Percentiles rank a stretch among this genome's conserved stretches.
phyloP scores from a whole-genome alignment of 768 basidiomycete species.

The Suillus fuscotomentosus region DNA sequence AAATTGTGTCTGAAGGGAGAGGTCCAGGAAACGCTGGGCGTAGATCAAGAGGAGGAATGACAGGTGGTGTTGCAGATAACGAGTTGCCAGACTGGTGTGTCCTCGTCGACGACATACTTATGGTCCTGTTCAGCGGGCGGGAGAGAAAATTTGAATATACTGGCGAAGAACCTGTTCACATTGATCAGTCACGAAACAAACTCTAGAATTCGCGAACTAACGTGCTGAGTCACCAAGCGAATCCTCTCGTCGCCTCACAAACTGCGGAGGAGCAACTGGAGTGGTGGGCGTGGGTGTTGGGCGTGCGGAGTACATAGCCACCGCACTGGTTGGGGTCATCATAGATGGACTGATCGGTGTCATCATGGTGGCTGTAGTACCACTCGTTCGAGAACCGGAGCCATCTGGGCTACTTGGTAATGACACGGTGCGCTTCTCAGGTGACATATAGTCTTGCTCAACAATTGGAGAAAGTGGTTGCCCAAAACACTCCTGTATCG shows the following conservation, averaged over 20 bases:
- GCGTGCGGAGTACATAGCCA: slow-evolving; percentile 15
- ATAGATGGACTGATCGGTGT: slow-evolving; percentile 31
- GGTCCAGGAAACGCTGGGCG: slow-evolving; percentile 49
- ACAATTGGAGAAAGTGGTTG: slow-evolving; percentile 62
- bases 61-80: slow-evolving; percentile 37
- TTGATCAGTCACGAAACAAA: not conserved
- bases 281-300: slow-evolving; percentile 27
- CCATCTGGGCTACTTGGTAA: slow-evolving; percentile 27
- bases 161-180: slow-evolving; percentile 45
- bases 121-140: slow-evolving; percentile 63
- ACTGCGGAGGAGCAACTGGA: slow-evolving; percentile 23
- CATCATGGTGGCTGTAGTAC: slow-evolving; percentile 31
- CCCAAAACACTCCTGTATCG: slow-evolving; percentile 28
- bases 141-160: slow-evolving; percentile 56
- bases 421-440: slow-evolving; percentile 38
- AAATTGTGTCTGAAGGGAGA: slow-evolving; percentile 21
- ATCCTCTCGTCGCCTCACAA: slow-evolving; percentile 26
- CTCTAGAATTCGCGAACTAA: slow-evolving; percentile 29
- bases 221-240: slow-evolving; percentile 35
- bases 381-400: slow-evolving; percentile 23
- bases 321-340: slow-evolving; percentile 26
- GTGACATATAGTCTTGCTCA: slow-evolving; percentile 63
- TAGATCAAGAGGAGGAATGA: slow-evolving; percentile 60
- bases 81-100: slow-evolving; percentile 50
- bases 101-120: slow-evolving; percentile 61